Evolutionary conservation across 768 basidiomycete species (phyloP).

Genomic region (Albatrellus ellisii): DNA sequence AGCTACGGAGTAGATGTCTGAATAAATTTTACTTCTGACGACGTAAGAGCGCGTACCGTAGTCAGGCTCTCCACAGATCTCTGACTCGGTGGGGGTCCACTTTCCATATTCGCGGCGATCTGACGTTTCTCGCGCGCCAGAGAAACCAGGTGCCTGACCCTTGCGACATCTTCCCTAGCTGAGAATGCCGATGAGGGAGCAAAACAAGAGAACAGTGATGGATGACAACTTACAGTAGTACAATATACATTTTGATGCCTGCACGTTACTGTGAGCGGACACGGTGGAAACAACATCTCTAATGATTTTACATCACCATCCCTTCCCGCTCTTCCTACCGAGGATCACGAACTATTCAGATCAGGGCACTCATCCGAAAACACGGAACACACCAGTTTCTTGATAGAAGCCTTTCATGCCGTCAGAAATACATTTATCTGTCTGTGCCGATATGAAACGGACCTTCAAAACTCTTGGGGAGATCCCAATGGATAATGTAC

Average conservation of each 20-base stretch:
- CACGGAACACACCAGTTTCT: slow-evolving; percentile 50
- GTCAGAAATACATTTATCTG: neutral
- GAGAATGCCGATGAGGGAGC: neutral
- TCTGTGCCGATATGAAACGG: slow-evolving; percentile 5
- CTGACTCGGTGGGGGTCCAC: slow-evolving; percentile 52
- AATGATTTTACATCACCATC: slow-evolving; percentile 43
- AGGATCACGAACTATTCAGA: slow-evolving; percentile 5
- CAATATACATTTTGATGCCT: slow-evolving; percentile 73
- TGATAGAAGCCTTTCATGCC: slow-evolving; percentile 59
- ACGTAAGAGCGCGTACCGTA: slow-evolving; percentile 28
- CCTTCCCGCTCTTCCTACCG: slow-evolving; percentile 61
- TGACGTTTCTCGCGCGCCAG: slow-evolving; percentile 32
- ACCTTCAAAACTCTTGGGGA: slow-evolving; percentile 81
- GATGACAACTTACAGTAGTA: slow-evolving; percentile 53
- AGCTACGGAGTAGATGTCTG: slow-evolving; percentile 21
- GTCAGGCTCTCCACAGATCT: slow-evolving; percentile 49
- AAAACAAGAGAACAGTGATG: neutral
- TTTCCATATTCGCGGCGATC: slow-evolving; percentile 26
- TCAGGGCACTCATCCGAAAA: neutral
- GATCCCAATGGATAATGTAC: slow-evolving; percentile 72
- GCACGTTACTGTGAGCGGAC: neutral
- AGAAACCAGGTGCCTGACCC: slow-evolving; percentile 39
- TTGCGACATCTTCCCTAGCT: slow-evolving; percentile 68
- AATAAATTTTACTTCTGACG: slow-evolving; percentile 18
- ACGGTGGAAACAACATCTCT: neutral